Percentiles rank a stretch among this genome's conserved stretches.
phyloP scores from a whole-genome alignment of 805 yeast genomes.

The Yamadazyma nakazawae region DNA sequence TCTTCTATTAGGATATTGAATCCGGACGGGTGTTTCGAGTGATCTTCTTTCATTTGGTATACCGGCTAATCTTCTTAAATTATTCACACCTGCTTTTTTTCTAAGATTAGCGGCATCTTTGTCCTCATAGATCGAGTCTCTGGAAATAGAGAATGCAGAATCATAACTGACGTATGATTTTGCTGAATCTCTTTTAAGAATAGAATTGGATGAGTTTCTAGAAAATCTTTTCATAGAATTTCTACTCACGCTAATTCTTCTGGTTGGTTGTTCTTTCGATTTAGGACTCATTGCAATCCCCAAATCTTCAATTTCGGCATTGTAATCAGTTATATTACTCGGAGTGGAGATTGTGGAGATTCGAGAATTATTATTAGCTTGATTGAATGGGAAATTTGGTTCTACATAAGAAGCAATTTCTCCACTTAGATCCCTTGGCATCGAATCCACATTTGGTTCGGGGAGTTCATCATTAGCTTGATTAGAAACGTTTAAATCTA shows the following conservation, averaged over 20 bases:
- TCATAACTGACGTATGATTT: conserved; percentile 60
- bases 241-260: conserved; percentile 23
- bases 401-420: conserved; percentile 1
- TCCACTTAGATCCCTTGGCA: conserved; percentile 3
- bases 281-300: conserved; percentile 43
- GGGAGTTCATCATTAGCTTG: background rate
- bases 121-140: conserved; percentile 11
- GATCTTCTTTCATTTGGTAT: conserved; percentile 10
- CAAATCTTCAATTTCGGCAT: conserved; percentile 40
- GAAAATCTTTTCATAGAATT: conserved; percentile 15
- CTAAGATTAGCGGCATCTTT: conserved; percentile 24
- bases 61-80: conserved; percentile 40
- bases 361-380: conserved; percentile 10
- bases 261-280: conserved; percentile 21
- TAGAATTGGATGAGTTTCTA: conserved; percentile 31
- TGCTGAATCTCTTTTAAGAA: conserved; percentile 35
- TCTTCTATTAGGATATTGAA: conserved; percentile 23
- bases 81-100: conserved; percentile 49
- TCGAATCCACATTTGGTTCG: background rate
- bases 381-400: conserved; percentile 8
- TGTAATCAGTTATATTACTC: conserved; percentile 36
- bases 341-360: conserved; percentile 25
- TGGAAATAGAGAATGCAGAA: conserved; percentile 45
- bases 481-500: conserved; percentile 1
- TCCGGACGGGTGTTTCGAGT: conserved; percentile 14